Conservation (phyloP, 345 rosid species). For the Moricandia arvensis region DNA sequence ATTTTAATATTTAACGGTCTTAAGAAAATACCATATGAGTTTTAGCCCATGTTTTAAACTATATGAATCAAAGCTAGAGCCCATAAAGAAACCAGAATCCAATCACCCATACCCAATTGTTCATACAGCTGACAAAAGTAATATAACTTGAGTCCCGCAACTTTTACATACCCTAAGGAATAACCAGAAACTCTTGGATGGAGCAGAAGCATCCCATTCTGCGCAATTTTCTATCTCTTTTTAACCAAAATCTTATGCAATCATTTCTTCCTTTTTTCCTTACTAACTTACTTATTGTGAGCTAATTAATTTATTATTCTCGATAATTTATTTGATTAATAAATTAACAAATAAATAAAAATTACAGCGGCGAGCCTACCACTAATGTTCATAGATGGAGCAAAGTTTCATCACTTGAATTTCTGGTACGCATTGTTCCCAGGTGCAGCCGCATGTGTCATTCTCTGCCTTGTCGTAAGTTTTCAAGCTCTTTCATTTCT, state of each 20-base stretch:
- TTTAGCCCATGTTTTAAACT: not conserved
- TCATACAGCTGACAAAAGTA: not conserved
- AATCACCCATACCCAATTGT: not conserved
- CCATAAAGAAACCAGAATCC: constrained; percentile 14
- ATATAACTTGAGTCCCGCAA: not conserved
- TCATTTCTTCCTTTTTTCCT: not conserved
- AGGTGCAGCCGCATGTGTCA: constrained; percentile 78
- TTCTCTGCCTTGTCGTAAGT: constrained; percentile 73
- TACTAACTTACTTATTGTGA: not conserved
- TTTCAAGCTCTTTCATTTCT: not conserved
- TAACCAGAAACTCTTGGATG: constrained; percentile 1
- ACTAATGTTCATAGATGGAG: constrained; percentile 80
- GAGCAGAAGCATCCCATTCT: not conserved
- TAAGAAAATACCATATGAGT: no score
- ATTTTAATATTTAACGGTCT: no score
- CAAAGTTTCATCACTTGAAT: constrained; percentile 66
- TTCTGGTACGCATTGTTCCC: constrained; percentile 85
- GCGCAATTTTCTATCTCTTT: not conserved
- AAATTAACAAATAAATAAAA: not conserved
- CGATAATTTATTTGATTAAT: not conserved
- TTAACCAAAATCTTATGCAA: not conserved
- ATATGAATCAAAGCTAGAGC: constrained; percentile 7
- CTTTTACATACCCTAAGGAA: not conserved
- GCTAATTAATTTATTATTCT: not conserved
- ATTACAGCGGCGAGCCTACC: constrained; percentile 90